phyloP scores from a whole-genome alignment of 768 basidiomycete species.

The Clavulina sp. region DNA sequence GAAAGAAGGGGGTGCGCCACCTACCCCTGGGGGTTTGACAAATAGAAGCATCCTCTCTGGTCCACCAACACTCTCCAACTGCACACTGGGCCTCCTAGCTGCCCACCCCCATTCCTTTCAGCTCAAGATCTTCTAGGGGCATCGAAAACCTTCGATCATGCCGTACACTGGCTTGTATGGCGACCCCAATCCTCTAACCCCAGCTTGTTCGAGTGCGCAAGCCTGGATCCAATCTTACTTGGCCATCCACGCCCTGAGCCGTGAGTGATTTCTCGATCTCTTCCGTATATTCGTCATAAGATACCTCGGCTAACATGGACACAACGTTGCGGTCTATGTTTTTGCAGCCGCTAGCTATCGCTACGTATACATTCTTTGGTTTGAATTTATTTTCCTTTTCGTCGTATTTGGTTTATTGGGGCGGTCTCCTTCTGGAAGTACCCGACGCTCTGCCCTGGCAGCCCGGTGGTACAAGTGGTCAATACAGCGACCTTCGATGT shows the following conservation, averaged over 20 bases:
- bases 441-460: slow-evolving; percentile 20
- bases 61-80: no score
- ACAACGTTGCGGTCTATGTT: neutral
- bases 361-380: slow-evolving; percentile 45
- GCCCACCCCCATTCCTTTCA: no score
- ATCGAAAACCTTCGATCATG: no score
- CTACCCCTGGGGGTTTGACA: no score
- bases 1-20: no score
- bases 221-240: slow-evolving; percentile 43
- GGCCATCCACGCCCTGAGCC: slow-evolving; percentile 35
- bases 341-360: slow-evolving; percentile 26
- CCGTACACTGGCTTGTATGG: no score
- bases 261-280: neutral
- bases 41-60: no score
- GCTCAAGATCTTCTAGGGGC: no score
- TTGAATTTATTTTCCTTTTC: slow-evolving; percentile 31
- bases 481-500: slow-evolving; percentile 33
- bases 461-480: slow-evolving; percentile 43
- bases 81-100: no score
- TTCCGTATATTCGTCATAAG: neutral
- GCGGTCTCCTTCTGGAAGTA: slow-evolving; percentile 25
- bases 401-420: slow-evolving; percentile 25
- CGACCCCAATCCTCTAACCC: slow-evolving; percentile 26
- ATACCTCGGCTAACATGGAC: no score
- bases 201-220: slow-evolving; percentile 26